Base-by-base conservation (phyloP, 257 asterid genomes). In the Thymus mandschuricus region DNA sequence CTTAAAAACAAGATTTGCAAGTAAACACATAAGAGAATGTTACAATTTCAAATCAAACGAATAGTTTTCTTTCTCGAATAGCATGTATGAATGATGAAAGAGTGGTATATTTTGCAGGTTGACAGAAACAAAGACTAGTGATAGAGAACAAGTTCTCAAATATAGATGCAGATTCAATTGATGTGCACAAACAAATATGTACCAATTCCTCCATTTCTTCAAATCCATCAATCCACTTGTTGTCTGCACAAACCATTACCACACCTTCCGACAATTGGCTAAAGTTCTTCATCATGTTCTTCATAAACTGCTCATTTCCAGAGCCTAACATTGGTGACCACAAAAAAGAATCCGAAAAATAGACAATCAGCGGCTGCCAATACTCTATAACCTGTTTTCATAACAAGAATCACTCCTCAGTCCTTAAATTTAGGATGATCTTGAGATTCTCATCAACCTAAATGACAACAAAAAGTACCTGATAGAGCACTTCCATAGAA, bases 401-500 rank as follows among this genome's bases (percentile, higher is more conserved):
- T 35, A 3, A 35, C 40, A 35, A 35, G 40, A 35, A 35, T 35
- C 40, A 35, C 40, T 3, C 40, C 40, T 35, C 4, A 35, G 5
- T 3, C 40, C 40, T 35, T 35, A 35, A 35, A 35, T 35, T 1
- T 35, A 35, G 40, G 40, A 35, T 35, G 40, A 35, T 35, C 40
- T 35, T 35, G 40, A 21, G 21, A 35, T 35, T 35, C 2, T 43
- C 40, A 35, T 35, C 40, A 35, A 35, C 5, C 40, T 35, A 35
- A 35, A 35, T 35, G 11, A 43, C 9, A 43, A 9, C 6, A 45
- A 8, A 28, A 28, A 28, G 56, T 63, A 88, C 96, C 90, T 86
- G 87, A 72, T 72, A 70, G 40, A 88, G 88, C 45, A 87, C 90
- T 81, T 85, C 88, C 90, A 86, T 78, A n/a, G 90, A 89, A 74